Evolutionary conservation across 306 rosid species (phyloP).

Genomic region (Lathyrus tuberosus): DNA sequence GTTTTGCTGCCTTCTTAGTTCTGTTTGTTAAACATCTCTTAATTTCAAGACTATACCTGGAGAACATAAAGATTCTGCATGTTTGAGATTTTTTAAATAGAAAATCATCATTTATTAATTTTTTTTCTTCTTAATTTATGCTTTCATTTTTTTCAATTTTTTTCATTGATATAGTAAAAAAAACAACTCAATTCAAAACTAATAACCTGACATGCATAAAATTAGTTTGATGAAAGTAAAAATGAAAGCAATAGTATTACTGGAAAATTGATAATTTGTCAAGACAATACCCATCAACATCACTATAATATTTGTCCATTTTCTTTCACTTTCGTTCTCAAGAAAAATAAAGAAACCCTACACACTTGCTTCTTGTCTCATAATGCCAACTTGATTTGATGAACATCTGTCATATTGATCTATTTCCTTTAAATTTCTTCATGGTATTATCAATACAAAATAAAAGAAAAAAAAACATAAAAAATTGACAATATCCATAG

Average conservation of each 20-base stretch:
- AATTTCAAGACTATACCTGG: neutral
- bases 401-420: neutral
- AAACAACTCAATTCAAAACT: neutral
- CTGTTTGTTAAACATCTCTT: neutral
- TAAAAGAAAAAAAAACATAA: neutral
- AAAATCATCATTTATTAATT: neutral
- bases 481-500: neutral
- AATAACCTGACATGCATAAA: neutral
- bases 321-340: neutral
- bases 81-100: neutral
- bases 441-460: neutral
- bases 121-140: too few species aligned
- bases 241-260: neutral
- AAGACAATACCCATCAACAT: too few species aligned
- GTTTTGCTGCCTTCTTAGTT: neutral
- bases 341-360: constrained; percentile 8
- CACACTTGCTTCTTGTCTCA: neutral
- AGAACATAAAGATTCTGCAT: neutral
- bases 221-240: neutral
- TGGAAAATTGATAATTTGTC: neutral
- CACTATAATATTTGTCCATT: neutral
- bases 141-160: too few species aligned
- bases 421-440: constrained; percentile 1
- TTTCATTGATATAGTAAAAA: too few species aligned
- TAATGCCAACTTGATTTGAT: constrained; percentile 10